Evolutionary conservation across 2,329 filamentous ascomycete genomes (phyloP).

Genomic region (Penicillium sp.): DNA sequence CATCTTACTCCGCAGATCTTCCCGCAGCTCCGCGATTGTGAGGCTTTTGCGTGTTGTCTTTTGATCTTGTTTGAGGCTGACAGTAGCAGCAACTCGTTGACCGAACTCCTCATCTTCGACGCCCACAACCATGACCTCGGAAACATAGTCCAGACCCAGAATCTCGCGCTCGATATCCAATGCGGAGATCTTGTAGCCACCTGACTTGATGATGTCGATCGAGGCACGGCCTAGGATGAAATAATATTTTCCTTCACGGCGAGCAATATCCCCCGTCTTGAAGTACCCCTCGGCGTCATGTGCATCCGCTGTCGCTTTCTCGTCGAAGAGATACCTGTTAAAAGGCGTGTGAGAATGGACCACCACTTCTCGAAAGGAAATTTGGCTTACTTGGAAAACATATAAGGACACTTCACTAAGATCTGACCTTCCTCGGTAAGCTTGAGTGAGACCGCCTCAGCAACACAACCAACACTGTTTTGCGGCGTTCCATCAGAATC

Average conservation of each 20-base stretch:
- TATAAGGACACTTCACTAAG: conserved; percentile 35
- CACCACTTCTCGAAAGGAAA: too few species aligned
- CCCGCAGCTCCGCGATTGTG: conserved; percentile 28
- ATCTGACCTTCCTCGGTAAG: conserved; percentile 51
- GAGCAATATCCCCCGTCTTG: conserved; percentile 44
- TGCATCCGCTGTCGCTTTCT: conserved; percentile 40
- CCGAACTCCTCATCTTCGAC: conserved; percentile 55
- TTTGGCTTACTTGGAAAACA: conserved; percentile 37
- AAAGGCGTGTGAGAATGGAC: not conserved
- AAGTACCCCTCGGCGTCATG: conserved; percentile 47
- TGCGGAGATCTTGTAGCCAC: conserved; percentile 55
- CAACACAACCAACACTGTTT: conserved; percentile 33
- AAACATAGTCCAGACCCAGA: conserved; percentile 48
- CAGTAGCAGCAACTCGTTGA: conserved; percentile 51
- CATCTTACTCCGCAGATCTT: conserved; percentile 48
- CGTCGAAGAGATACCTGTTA: conserved; percentile 35
- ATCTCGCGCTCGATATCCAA: conserved; percentile 56
- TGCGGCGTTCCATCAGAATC: conserved; percentile 21
- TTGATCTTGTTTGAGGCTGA: conserved; percentile 34
- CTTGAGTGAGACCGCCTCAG: conserved; percentile 40
- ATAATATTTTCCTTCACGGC: conserved; percentile 40
- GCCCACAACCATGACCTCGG: conserved; percentile 55
- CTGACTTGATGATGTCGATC: conserved; percentile 55
- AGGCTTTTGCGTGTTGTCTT: conserved; percentile 15
- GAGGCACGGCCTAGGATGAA: conserved; percentile 54